These are phyloP conservation scores for Phyllosticta capitalensis DNA, from an alignment of 2,329 filamentous ascomycete species.

Conservation along the genomic window DNA sequence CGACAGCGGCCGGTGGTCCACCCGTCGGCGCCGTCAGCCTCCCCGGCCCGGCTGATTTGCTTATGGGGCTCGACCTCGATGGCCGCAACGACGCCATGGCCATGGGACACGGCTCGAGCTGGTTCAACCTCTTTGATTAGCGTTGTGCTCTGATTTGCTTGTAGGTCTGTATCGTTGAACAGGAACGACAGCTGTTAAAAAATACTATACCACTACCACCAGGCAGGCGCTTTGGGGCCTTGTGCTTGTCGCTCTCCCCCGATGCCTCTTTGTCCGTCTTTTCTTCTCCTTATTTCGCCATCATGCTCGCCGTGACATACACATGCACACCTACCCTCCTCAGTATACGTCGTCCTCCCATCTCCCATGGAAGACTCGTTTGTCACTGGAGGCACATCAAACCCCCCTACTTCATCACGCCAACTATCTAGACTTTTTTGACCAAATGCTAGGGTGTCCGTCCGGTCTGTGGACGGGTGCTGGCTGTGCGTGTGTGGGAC, in stretches of 20 bases:
- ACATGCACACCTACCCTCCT: constrained; percentile 14
- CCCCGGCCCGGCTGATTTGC: constrained; percentile 24
- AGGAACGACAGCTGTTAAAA: too few relatives aligned
- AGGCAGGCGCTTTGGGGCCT: too few relatives aligned
- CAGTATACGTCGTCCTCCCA: constrained; percentile 25
- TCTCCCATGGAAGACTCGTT: constrained; percentile 22
- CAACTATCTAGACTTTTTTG: constrained; percentile 13
- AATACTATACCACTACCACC: too few relatives aligned
- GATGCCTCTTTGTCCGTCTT: not conserved
- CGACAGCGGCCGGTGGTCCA: not conserved
- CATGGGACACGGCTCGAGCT: not conserved
- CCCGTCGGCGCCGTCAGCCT: constrained; percentile 20
- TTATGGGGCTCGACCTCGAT: constrained; percentile 20
- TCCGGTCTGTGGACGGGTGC: constrained; percentile 7
- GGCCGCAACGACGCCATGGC: not conserved
- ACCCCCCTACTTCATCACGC: constrained; percentile 9
- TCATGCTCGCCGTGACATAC: not conserved
- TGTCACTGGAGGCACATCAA: constrained; percentile 24
- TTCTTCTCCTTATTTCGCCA: not conserved
- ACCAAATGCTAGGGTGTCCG: constrained; percentile 17
- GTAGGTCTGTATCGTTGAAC: too few relatives aligned
- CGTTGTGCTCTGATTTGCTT: too few relatives aligned
- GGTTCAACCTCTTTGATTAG: not conserved
- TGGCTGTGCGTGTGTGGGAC: constrained; percentile 14
- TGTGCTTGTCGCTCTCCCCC: not conserved